phyloP scores from a whole-genome alignment of 192 early-diverging fungal genomes.

The Coemansia sp. region DNA sequence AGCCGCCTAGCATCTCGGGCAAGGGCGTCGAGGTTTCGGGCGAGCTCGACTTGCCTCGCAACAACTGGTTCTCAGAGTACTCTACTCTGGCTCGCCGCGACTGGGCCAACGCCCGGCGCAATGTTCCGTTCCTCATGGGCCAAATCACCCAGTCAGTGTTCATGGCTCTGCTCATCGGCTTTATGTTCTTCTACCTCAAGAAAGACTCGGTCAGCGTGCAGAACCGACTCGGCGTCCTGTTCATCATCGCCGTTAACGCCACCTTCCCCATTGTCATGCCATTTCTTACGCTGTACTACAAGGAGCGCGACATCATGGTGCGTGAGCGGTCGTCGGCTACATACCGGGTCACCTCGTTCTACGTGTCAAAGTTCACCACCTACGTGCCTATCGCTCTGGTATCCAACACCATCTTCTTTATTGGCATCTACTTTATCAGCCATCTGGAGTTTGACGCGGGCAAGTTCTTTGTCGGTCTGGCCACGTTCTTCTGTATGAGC shows the following conservation, averaged over 20 bases:
- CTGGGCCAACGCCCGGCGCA: conserved; percentile 49
- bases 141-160: conserved; percentile 40
- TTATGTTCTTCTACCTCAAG: conserved; percentile 57
- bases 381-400: conserved; percentile 39
- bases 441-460: conserved; percentile 39
- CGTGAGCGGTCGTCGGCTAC: conserved; percentile 65
- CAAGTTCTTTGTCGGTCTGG: conserved; percentile 51
- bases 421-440: conserved; percentile 50
- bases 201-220: conserved; percentile 38
- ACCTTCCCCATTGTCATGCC: conserved; percentile 63
- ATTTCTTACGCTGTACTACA: conserved; percentile 40
- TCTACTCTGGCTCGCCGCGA: conserved; percentile 52
- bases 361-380: conserved; percentile 61
- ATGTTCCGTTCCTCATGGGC: conserved; percentile 37
- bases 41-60: conserved; percentile 34
- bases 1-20: neutral
- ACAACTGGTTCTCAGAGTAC: conserved; percentile 57
- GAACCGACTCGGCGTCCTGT: conserved; percentile 53
- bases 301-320: conserved; percentile 57
- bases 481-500: conserved; percentile 35
- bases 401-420: conserved; percentile 41
- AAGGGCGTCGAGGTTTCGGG: conserved; percentile 3
- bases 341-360: conserved; percentile 64
- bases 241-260: conserved; percentile 54
- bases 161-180: conserved; percentile 57